Percentiles rank a stretch among this genome's conserved stretches.
Evolutionary conservation across 108 stramenopile genomes (phyloP).

Genomic region (Nitzschia sp.): DNA sequence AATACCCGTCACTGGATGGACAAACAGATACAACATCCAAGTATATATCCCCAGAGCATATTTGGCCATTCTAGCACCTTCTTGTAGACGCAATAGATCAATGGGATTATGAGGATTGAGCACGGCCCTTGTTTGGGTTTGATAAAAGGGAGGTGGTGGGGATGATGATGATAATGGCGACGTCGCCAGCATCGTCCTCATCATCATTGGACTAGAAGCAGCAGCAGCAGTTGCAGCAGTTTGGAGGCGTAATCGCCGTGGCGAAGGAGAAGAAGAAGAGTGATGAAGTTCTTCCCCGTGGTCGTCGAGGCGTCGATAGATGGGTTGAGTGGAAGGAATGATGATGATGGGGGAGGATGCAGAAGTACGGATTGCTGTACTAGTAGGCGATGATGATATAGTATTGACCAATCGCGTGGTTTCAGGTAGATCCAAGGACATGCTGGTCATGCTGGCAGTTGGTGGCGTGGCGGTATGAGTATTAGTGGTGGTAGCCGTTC

Average conservation of each 20-base stretch:
- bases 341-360: not conserved
- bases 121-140: conserved; percentile 36
- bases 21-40: conserved; percentile 86
- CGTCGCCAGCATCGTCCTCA: too few relatives aligned
- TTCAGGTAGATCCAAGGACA: not conserved
- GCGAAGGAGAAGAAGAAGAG: too few relatives aligned
- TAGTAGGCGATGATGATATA: too few relatives aligned
- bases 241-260: not conserved
- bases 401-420: conserved; percentile 1
- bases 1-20: conserved; percentile 74
- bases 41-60: conserved; percentile 89
- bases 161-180: too few relatives aligned
- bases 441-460: not conserved
- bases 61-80: conserved; percentile 85
- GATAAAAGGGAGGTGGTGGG: conserved; percentile 8
- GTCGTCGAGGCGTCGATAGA: conserved; percentile 2
- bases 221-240: not conserved
- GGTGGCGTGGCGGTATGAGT: not conserved
- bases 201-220: too few relatives aligned
- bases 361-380: too few relatives aligned
- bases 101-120: conserved; percentile 56
- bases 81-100: conserved; percentile 60
- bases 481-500: too few relatives aligned
- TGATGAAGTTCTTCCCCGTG: not conserved
- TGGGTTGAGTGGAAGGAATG: not conserved